Evolutionary conservation across 2,329 filamentous ascomycete species (phyloP).

Genomic region (Alternaria rosae): DNA sequence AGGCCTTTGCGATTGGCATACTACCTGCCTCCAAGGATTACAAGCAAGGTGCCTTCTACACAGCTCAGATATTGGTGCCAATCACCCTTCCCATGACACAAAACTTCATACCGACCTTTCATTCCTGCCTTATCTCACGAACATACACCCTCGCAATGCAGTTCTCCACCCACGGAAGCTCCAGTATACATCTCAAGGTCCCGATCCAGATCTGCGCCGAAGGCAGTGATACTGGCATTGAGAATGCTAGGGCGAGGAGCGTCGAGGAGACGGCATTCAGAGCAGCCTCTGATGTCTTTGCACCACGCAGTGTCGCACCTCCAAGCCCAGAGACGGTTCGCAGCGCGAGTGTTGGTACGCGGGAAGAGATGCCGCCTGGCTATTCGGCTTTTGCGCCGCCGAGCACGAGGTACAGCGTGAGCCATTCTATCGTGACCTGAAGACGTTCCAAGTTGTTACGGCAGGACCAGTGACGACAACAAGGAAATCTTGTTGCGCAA

Average conservation of each 20-base stretch:
- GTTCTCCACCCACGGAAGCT: constrained; percentile 57
- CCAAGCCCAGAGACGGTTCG: constrained; percentile 24
- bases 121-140: constrained; percentile 71
- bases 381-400: constrained; percentile 34
- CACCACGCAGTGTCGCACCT: constrained; percentile 45
- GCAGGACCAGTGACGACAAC: neutral
- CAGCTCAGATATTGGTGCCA: constrained; percentile 68
- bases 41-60: constrained; percentile 63
- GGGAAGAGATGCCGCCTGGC: constrained; percentile 40
- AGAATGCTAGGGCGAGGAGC: constrained; percentile 42
- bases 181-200: constrained; percentile 51
- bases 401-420: constrained; percentile 11
- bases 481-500: neutral
- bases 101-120: constrained; percentile 72
- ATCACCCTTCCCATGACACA: constrained; percentile 68
- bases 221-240: constrained; percentile 44
- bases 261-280: constrained; percentile 35
- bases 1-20: constrained; percentile 36
- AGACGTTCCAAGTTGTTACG: neutral
- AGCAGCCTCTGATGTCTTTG: constrained; percentile 45
- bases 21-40: constrained; percentile 52
- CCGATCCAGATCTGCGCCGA: constrained; percentile 56
- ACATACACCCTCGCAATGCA: constrained; percentile 68
- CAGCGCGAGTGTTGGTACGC: constrained; percentile 7
- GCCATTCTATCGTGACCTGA: constrained; percentile 7